Percentiles rank a stretch among this genome's conserved stretches.
phyloP scores from a whole-genome alignment of 331 rosid genomes.

The Prunus yedoensis region DNA sequence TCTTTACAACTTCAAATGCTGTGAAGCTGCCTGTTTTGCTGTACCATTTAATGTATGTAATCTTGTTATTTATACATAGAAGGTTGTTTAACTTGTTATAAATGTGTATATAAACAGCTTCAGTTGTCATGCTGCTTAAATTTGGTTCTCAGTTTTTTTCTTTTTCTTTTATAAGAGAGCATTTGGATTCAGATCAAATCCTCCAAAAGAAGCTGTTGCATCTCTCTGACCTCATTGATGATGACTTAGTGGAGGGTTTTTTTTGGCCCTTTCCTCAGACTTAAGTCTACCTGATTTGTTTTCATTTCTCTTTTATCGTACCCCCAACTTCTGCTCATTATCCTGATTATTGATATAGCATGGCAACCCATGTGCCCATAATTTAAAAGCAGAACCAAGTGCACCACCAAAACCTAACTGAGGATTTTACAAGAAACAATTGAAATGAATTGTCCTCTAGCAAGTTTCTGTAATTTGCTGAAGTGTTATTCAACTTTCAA shows the following conservation, averaged over 20 bases:
- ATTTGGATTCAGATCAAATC: not conserved
- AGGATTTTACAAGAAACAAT: no score
- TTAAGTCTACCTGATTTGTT: constrained; percentile 25
- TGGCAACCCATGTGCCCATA: no score
- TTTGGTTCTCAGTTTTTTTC: constrained; percentile 29
- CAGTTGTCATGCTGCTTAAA: constrained; percentile 36
- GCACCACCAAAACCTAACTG: no score
- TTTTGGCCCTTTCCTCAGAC: constrained; percentile 35
- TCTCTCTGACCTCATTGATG: constrained; percentile 42
- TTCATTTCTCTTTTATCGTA: constrained; percentile 12
- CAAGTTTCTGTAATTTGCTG: no score
- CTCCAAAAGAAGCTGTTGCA: constrained; percentile 29
- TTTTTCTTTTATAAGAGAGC: not conserved
- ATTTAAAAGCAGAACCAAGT: no score
- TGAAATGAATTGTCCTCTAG: no score
- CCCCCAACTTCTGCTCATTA: not conserved
- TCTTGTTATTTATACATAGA: constrained; percentile 70
- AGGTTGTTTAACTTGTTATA: constrained; percentile 48
- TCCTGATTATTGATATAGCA: no score
- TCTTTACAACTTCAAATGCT: constrained; percentile 37
- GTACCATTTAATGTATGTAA: constrained; percentile 79
- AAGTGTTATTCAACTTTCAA: no score
- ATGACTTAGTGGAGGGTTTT: constrained; percentile 40
- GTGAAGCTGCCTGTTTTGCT: constrained; percentile 40
- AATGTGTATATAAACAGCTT: constrained; percentile 79